Conservation (phyloP, 148 eudicot species). For the Silene latifolia region DNA sequence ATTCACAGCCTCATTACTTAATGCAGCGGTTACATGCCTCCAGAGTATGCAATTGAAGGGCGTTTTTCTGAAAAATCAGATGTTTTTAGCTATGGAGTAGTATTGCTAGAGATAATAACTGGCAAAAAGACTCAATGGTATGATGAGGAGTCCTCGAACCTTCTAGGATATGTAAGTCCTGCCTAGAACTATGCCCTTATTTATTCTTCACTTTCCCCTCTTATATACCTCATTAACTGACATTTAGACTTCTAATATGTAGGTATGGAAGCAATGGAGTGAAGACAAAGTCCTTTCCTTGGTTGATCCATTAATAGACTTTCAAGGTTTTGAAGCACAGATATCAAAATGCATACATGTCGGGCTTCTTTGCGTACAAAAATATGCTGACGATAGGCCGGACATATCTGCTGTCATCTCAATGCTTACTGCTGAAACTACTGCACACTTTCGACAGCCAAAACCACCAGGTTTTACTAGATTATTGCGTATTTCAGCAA, state of each 20-base stretch:
- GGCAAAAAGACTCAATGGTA: constrained; percentile 34
- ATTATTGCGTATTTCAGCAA: constrained; percentile 4
- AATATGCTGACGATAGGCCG: constrained; percentile 44
- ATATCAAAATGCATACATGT: constrained; percentile 40
- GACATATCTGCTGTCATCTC: constrained; percentile 32
- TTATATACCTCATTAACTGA: neutral
- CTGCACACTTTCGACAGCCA: constrained; percentile 21
- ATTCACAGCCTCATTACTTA: neutral
- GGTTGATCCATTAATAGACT: constrained; percentile 27
- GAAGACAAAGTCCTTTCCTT: constrained; percentile 32
- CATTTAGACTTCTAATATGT: neutral
- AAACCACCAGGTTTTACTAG: constrained; percentile 33
- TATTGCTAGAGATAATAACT: constrained; percentile 36
- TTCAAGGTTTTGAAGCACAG: constrained; percentile 15
- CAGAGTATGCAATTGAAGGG: constrained; percentile 39
- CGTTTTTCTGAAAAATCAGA: constrained; percentile 43
- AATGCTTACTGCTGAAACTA: constrained; percentile 35
- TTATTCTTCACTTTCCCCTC: neutral
- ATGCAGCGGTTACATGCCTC: constrained; percentile 38
- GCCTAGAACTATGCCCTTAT: neutral
- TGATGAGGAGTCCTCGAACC: constrained; percentile 25
- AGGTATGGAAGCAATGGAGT: constrained; percentile 61
- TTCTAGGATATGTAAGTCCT: constrained; percentile 32
- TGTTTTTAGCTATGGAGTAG: constrained; percentile 39
- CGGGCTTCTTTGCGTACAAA: constrained; percentile 55